Evolutionary conservation across 2,329 filamentous ascomycete species (phyloP), one percentile per base, ranked within the genome.

Genomic region (Pseudogymnoascus pannorum): DNA sequence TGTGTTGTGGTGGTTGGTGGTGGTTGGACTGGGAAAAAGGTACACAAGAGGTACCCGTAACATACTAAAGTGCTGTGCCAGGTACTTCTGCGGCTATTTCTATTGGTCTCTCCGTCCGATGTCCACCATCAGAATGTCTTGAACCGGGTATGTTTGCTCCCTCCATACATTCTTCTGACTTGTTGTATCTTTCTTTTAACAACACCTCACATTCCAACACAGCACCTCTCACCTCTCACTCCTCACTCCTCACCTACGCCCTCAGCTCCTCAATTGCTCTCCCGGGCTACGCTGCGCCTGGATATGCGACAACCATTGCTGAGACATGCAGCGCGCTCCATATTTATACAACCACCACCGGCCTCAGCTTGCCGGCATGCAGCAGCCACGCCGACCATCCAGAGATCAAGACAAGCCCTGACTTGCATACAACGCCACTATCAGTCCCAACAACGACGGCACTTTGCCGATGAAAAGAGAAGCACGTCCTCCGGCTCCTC

Each of bases 341-440:
- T 58, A 58, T 58, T 58, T 35, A 36, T 36, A 35, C 20, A 22
- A 29, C 65, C 69, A 64, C 64, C 66, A 60, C 57, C 62, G 20
- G 60, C 60, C 24, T 67, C 67, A 57, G 60, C 66, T 59, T 63
- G 63, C 58, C 61, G 63, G 51, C 58, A 67, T 65, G 36, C 58
- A 66, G 36, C 58, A 66, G n/a, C 65, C 67, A 26, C 42, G 67
- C 40, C 64, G 64, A 6, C 57, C 12, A 35, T 58, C 18, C 57
- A 58, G 35, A 24, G 31, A 8, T 11, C 57, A 35, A 22, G 31
- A 5, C 14, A 35, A 35, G 61, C 70, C 24, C 75, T 75, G 60
- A 72, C 72, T 61, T 79, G 77, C 65, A 59, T 76, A 64, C 74
- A 73, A 73, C 78, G 76, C 42, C 75, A 72, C 62, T 74, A 75